phyloP scores from a whole-genome alignment of 2,329 filamentous ascomycete genomes.

The Penicillium aurantiogriseum region DNA sequence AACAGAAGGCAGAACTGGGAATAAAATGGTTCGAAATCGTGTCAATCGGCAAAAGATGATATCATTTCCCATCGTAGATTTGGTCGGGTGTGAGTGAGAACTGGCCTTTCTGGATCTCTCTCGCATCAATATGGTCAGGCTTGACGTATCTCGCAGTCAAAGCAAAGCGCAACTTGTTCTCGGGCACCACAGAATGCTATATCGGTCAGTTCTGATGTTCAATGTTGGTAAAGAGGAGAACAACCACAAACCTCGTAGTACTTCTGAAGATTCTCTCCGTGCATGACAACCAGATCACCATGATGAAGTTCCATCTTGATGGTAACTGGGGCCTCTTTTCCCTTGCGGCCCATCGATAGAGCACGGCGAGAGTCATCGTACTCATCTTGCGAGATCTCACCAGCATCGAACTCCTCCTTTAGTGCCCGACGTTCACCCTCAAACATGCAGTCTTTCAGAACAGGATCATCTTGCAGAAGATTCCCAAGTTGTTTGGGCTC shows the following conservation, averaged over 20 bases:
- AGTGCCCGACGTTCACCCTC: slow-evolving; percentile 25
- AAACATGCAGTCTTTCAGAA: slow-evolving; percentile 33
- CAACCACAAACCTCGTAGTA: slow-evolving; percentile 49
- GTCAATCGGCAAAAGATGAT: not conserved
- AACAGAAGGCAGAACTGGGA: not conserved
- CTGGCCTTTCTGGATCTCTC: slow-evolving; percentile 29
- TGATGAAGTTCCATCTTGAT: slow-evolving; percentile 53
- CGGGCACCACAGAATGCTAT: slow-evolving; percentile 34
- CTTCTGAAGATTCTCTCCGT: slow-evolving; percentile 54
- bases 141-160: slow-evolving; percentile 38
- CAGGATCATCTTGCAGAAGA: slow-evolving; percentile 29
- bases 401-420: slow-evolving; percentile 18
- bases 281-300: slow-evolving; percentile 60
- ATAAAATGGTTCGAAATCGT: not conserved
- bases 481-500: slow-evolving; percentile 5
- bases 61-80: slow-evolving; percentile 33
- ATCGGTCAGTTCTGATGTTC: slow-evolving; percentile 2
- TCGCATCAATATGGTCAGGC: slow-evolving; percentile 19
- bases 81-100: slow-evolving; percentile 28
- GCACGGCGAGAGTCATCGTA: slow-evolving; percentile 29
- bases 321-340: slow-evolving; percentile 29
- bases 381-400: slow-evolving; percentile 17
- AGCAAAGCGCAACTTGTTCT: slow-evolving; percentile 36
- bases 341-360: slow-evolving; percentile 24
- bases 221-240: not conserved